Evolutionary conservation across 768 basidiomycete species (phyloP).

Genomic region (Suillus clintonianus): DNA sequence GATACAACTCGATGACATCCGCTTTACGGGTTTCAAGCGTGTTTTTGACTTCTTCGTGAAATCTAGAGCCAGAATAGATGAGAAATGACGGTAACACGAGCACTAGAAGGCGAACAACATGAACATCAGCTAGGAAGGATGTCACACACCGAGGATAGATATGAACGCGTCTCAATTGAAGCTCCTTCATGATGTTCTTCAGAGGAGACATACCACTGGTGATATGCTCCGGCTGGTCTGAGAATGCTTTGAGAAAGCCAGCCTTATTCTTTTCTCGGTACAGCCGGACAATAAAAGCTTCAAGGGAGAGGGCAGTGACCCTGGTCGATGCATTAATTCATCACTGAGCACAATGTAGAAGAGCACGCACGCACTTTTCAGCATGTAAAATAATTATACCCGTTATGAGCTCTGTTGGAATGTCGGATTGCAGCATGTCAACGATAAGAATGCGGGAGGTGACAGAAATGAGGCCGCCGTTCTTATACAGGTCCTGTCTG

Average conservation of each 20-base stretch:
- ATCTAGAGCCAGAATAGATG: slow-evolving; percentile 47
- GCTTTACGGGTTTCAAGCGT: slow-evolving; percentile 82
- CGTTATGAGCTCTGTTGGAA: slow-evolving; percentile 84
- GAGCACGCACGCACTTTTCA: slow-evolving; percentile 60
- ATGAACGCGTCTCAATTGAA: slow-evolving; percentile 83
- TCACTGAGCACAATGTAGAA: not conserved
- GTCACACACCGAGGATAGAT: slow-evolving; percentile 81
- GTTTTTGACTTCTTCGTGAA: slow-evolving; percentile 85
- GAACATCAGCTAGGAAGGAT: not conserved
- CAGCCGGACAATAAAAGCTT: slow-evolving; percentile 90
- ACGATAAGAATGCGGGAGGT: slow-evolving; percentile 94
- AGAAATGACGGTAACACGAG: not conserved
- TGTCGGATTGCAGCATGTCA: slow-evolving; percentile 86
- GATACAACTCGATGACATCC: slow-evolving; percentile 90
- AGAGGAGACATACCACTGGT: slow-evolving; percentile 90
- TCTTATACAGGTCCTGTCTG: too few species aligned
- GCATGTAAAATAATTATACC: slow-evolving; percentile 91
- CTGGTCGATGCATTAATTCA: slow-evolving; percentile 38
- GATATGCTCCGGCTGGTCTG: slow-evolving; percentile 94
- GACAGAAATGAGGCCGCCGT: too few species aligned
- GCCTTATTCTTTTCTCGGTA: slow-evolving; percentile 86
- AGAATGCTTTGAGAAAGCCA: slow-evolving; percentile 96
- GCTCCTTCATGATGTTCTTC: slow-evolving; percentile 58
- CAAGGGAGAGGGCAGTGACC: slow-evolving; percentile 79
- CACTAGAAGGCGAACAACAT: not conserved